Evolutionary conservation across 805 yeast genomes (phyloP).

Genomic region (Ogataea nonfermentans): DNA sequence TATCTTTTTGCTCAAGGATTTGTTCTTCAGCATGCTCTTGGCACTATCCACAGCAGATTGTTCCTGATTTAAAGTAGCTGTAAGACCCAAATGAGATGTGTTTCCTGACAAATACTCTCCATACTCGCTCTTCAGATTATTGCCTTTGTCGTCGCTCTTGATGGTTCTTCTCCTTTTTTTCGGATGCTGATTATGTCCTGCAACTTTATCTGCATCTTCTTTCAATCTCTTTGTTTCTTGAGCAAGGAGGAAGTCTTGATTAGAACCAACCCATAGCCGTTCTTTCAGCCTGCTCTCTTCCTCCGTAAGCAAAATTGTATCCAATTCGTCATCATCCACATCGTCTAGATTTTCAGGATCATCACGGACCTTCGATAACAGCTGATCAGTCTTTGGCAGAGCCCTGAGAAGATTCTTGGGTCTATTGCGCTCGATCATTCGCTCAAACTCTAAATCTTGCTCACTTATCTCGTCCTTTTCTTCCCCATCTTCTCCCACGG

Average conservation of each 20-base stretch:
- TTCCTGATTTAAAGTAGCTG: conserved; percentile 46
- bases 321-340: conserved; percentile 81
- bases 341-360: conserved; percentile 66
- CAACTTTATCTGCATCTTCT: conserved; percentile 79
- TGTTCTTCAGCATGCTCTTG: conserved; percentile 68
- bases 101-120: conserved; percentile 26
- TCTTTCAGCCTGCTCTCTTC: conserved; percentile 76
- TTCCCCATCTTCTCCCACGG: conserved; percentile 11
- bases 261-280: conserved; percentile 84
- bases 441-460: conserved; percentile 29
- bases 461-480: conserved; percentile 20
- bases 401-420: conserved; percentile 52
- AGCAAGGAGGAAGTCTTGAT: conserved; percentile 79
- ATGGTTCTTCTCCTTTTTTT: conserved; percentile 41
- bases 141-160: conserved; percentile 28
- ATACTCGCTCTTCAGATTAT: conserved; percentile 27
- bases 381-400: conserved; percentile 57
- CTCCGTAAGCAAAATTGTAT: conserved; percentile 54
- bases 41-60: conserved; percentile 77
- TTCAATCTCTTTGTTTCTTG: conserved; percentile 84
- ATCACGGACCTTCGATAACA: conserved; percentile 53
- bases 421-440: conserved; percentile 43
- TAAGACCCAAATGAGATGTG: conserved; percentile 31
- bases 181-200: conserved; percentile 64
- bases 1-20: conserved; percentile 81